Base-by-base conservation (phyloP, 306 rosid species). In the Canavalia gladiata region DNA sequence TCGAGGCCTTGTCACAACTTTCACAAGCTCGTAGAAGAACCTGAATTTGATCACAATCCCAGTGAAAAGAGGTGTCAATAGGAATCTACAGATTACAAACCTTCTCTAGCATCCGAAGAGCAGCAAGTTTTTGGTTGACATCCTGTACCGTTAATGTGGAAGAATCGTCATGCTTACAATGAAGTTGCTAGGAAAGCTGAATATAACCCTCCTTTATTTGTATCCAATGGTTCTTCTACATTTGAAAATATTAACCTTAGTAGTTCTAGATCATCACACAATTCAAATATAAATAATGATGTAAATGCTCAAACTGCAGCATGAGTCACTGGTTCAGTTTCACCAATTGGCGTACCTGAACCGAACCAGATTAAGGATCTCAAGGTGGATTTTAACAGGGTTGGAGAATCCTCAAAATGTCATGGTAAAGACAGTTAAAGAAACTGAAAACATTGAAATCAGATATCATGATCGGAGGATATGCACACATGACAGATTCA, bases 121-220 rank as follows among this genome's bases (percentile, higher is more conserved):
- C 25, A 18, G 25, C 25, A 18, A 18, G 81, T 71, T 84, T 80
- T 90, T 86, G 92, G 89, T 63, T 91, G 84, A 70, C 92, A 97
- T 25, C 93, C 88, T 13, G 84, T 83, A 59, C 90, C 93, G 13
- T 76, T 88, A 86, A 88, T 85, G 91, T 92, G 97, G 97, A 96
- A 96, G 91, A 92, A 87, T 75, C 88, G 82, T 41, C 85, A 87
- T 82, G 92, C 92, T 66, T 89, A 70, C 76, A 96, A 96, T 66
- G 97, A 91, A 84, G 91, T 86, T 68, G 94, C 99, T 25, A 78
- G 78, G 80, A 91, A 88, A 83, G 67, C 55, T 69, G 93, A 90
- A 76, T 90, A 91, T 73, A 92, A 81, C 55, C 63, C 82, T 12
- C 82, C 93, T 71, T 80, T 79, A 37, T 87, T 88, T 72, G 87